A percentile compares a stretch with the other conserved stretches of the same genome.
Evolutionary conservation across 768 basidiomycete genomes (phyloP).

Genomic region (button mushroom (Agaricus bisporus)): DNA sequence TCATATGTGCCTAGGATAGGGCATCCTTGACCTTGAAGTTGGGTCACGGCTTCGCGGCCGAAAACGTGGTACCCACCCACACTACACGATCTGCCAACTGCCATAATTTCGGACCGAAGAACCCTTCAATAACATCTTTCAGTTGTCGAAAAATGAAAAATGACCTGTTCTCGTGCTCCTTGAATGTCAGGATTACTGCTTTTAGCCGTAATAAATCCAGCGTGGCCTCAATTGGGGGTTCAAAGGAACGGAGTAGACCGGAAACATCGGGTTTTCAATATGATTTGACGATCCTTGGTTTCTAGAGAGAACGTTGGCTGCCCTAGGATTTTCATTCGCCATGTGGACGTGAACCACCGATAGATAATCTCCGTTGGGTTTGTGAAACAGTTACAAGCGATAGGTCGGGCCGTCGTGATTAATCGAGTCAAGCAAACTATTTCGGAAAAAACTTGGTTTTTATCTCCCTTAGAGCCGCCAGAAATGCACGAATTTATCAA

Average conservation of each 20-base stretch:
- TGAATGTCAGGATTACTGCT: not conserved
- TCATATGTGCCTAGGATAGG: not conserved
- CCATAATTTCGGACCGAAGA: not conserved
- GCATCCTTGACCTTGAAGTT: no score
- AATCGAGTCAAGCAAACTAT: not conserved
- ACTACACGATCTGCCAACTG: not conserved
- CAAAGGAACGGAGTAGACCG: not conserved
- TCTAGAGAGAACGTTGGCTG: not conserved
- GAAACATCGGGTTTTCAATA: not conserved
- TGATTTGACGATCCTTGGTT: not conserved
- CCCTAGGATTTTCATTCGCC: not conserved
- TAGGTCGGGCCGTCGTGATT: not conserved
- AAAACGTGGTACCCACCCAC: not conserved
- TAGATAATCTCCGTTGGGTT: not conserved
- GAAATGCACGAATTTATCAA: not conserved
- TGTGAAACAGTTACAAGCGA: not conserved
- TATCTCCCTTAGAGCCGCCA: not conserved
- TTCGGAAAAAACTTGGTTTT: not conserved
- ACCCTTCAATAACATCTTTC: not conserved
- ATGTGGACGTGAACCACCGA: not conserved
- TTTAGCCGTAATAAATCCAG: not conserved
- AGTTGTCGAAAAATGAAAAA: not conserved
- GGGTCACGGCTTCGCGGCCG: no score
- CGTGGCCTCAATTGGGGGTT: not conserved
- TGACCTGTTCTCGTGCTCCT: not conserved